Conservation (phyloP, 176 grass and related monocot species). For the Ensete ventricosum region DNA sequence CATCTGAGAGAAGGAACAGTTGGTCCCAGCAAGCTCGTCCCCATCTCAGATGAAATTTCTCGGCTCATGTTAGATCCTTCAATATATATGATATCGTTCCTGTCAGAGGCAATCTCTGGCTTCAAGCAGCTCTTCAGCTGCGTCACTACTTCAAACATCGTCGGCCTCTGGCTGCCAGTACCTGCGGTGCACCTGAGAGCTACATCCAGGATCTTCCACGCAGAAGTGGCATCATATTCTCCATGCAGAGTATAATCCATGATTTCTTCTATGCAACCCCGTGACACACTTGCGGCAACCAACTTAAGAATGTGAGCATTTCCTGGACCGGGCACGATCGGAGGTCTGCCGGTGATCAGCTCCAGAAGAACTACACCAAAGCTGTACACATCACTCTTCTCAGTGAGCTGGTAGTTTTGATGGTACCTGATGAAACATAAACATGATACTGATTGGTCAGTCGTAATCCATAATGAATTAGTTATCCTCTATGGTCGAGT, state of each 20-base stretch:
- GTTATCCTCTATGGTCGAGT: too few relatives aligned
- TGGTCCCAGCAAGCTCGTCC: too few relatives aligned
- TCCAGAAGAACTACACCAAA: neutral
- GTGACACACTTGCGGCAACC: neutral
- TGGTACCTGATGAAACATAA: neutral
- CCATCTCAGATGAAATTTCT: too few relatives aligned
- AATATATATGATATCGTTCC: neutral
- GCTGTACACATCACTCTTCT: conserved; percentile 4
- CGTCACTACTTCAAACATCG: neutral
- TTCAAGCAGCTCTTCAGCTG: neutral
- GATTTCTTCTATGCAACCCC: neutral
- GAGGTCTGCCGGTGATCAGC: neutral
- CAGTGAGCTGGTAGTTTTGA: neutral
- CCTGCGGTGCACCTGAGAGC: neutral
- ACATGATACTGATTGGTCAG: neutral
- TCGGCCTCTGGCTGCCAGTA: neutral
- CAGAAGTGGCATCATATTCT: neutral
- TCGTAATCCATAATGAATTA: neutral
- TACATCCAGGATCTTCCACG: neutral
- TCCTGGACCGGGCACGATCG: neutral
- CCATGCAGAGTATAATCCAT: neutral
- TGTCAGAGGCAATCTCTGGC: neutral
- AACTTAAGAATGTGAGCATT: neutral
- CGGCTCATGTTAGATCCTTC: too few relatives aligned
- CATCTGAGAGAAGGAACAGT: too few relatives aligned